Percentiles rank a stretch among this genome's conserved stretches.
These are phyloP conservation scores for Trypanosoma rangeli DNA, from an alignment of 208 protist genomes.

Conservation along the genomic window DNA sequence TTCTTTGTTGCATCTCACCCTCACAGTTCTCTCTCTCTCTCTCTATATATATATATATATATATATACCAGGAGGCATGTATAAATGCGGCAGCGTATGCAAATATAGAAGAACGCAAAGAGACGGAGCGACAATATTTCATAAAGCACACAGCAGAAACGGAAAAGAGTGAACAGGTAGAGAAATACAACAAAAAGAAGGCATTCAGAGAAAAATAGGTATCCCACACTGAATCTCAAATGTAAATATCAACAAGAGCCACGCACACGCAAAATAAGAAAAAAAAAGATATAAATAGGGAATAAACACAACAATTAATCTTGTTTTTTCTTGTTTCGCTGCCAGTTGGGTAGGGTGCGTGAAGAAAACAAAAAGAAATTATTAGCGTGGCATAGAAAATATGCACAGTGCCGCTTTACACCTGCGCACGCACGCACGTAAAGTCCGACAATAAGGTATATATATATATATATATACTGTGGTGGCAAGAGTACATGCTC, in stretches of 20 bases:
- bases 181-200: neutral
- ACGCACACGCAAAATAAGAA: no score
- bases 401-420: neutral
- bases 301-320: no score
- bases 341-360: no score
- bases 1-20: constrained; percentile 12
- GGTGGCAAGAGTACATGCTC: neutral
- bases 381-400: no score
- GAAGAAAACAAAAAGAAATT: no score
- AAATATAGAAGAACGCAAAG: neutral
- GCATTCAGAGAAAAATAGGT: no score
- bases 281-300: no score
- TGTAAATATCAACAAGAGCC: no score
- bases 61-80: neutral
- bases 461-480: neutral
- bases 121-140: neutral
- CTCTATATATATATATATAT: neutral
- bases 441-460: neutral
- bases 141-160: neutral
- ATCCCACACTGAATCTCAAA: no score
- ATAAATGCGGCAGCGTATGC: neutral
- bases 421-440: neutral
- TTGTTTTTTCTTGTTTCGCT: no score
- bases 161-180: neutral
- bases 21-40: neutral